Conservation (phyloP, 73 alveolate genomes). For the Paramecium sonneborni region DNA sequence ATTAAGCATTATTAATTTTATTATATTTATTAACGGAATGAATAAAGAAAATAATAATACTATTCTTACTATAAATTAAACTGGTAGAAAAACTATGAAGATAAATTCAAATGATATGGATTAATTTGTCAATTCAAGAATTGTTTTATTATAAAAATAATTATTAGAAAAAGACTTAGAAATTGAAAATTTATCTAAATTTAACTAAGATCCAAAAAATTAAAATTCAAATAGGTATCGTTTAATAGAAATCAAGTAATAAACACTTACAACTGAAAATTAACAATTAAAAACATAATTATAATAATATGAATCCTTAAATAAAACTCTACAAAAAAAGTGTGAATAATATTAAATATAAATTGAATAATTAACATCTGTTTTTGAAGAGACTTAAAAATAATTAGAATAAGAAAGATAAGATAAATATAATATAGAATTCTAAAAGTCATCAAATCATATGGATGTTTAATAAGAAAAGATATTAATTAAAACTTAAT, state of each 20-base stretch:
- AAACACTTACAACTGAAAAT: constrained; percentile 31
- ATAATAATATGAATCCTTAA: background rate
- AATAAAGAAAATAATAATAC: constrained; percentile 27
- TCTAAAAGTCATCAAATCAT: background rate
- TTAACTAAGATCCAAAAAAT: background rate
- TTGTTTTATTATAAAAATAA: constrained; percentile 21
- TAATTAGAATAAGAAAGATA: constrained; percentile 21
- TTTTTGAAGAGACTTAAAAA: constrained; percentile 10
- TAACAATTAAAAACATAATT: background rate
- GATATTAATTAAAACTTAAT: background rate
- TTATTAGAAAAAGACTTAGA: constrained; percentile 47
- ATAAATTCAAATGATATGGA: background rate
- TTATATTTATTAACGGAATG: constrained; percentile 36
- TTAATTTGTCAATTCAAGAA: constrained; percentile 1
- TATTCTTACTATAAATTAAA: background rate
- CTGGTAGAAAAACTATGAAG: background rate
- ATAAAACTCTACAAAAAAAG: constrained; percentile 4
- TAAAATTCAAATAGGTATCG: background rate
- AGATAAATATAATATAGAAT: background rate
- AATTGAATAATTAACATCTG: background rate
- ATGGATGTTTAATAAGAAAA: constrained; percentile 28
- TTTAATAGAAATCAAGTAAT: constrained; percentile 20
- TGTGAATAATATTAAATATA: background rate
- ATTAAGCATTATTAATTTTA: background rate
- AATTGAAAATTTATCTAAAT: background rate